Evolutionary conservation across 352 stramenopile species (phyloP), one percentile per base, ranked within the genome.

Genomic region (Phytophthora boehmeriae): DNA sequence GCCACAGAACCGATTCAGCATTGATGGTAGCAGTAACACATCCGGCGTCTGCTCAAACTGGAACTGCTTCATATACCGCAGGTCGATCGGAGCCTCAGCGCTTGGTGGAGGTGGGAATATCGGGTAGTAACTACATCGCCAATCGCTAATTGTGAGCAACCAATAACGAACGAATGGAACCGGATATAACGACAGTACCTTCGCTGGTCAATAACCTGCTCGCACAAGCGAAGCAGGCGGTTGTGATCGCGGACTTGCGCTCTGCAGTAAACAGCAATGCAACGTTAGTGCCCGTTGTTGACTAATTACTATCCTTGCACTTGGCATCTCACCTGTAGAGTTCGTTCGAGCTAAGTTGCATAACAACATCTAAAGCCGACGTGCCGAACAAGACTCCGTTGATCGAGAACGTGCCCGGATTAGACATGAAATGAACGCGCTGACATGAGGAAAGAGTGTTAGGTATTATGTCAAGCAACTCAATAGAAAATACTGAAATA

Each of bases 331-430:
- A 89, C 74, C 83, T 72, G 50, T 91, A 63, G 2, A 95, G 68
- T 54, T 93, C 86, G 47, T 92, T 92, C 30, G 84, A 92, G 58
- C 87, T 93, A 47, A 95, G 60, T 30, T 93, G 82, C 42, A 96
- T 66, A 19, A 99, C 67, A 36, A 97, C 78, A 73, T 99, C 97
- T 14, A 95, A 90, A 0, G 93, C 88, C 8, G 94, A 98, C 27
- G 97, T 83, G 41, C 93, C 95, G 54, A 99, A 89, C 13, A 97
- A 75, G 13, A 98, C 64, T 47, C 93, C 96, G 66, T 99, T 98
- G 57, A 99, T 92, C 48, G 85, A 80, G 46, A 99, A 95, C 19
- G 93, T 98, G 58, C 86, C 97, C 8, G 97, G 97, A 66, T 99
- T 99, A 1, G 96, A 88, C 64, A 98, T 89, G 63, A 97, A 95